phyloP scores from a whole-genome alignment of 352 stramenopile species.

The Phytopythium delawarense region DNA sequence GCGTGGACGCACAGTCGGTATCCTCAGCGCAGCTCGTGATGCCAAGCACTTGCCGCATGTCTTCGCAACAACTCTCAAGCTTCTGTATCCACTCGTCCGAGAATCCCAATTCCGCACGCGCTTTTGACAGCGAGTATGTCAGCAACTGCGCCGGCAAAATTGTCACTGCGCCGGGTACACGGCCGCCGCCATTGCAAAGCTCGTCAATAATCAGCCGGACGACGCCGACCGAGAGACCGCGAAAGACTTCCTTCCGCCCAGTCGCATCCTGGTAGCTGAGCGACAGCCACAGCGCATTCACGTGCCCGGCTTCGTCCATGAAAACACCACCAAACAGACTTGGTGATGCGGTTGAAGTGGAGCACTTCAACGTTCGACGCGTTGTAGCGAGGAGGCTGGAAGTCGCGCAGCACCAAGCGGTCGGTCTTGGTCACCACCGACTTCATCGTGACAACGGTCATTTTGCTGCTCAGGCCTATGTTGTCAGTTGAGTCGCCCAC shows the following conservation, averaged over 20 bases:
- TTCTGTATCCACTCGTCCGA: slow-evolving; percentile 84
- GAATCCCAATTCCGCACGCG: slow-evolving; percentile 75
- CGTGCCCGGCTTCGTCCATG: slow-evolving; percentile 61
- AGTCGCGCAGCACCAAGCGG: slow-evolving; percentile 75
- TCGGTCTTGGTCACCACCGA: slow-evolving; percentile 84
- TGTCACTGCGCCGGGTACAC: slow-evolving; percentile 49
- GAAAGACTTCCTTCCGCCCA: slow-evolving; percentile 82
- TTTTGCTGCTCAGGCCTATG: slow-evolving; percentile 83
- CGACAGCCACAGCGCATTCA: slow-evolving; percentile 81
- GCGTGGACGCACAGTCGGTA: slow-evolving; percentile 54
- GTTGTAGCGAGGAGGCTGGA: slow-evolving; percentile 83
- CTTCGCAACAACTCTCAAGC: slow-evolving; percentile 67
- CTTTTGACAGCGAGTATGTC: slow-evolving; percentile 86
- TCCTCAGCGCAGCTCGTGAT: slow-evolving; percentile 76
- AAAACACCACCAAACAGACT: slow-evolving; percentile 84
- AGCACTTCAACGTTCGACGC: slow-evolving; percentile 81
- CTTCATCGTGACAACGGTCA: slow-evolving; percentile 85
- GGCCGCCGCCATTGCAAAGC: slow-evolving; percentile 27
- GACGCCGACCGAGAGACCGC: slow-evolving; percentile 62
- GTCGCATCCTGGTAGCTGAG: slow-evolving; percentile 83
- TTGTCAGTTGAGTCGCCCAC: slow-evolving; percentile 78
- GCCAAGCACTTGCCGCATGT: slow-evolving; percentile 85
- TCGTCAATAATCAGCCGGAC: slow-evolving; percentile 62
- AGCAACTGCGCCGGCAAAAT: slow-evolving; percentile 73
- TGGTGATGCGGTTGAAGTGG: slow-evolving; percentile 87